Evolutionary conservation across 73 alveolate genomes (phyloP).

Genomic region (Effrenium voratum): DNA sequence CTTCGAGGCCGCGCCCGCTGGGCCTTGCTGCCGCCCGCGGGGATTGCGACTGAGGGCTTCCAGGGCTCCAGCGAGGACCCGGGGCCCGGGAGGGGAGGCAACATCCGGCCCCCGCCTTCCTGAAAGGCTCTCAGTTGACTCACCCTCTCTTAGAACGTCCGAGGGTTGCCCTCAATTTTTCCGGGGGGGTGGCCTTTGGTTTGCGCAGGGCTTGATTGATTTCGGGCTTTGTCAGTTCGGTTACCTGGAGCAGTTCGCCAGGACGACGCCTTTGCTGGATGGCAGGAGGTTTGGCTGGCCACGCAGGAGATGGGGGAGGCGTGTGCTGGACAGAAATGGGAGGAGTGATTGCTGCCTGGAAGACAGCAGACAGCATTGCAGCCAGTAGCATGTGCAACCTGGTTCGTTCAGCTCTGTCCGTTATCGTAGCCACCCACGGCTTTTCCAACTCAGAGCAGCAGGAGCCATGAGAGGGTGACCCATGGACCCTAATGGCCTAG

Average conservation of each 20-base stretch:
- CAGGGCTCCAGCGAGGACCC: neutral
- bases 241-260: too few species aligned
- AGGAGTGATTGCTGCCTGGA: too few species aligned
- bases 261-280: constrained; percentile 23
- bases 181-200: neutral
- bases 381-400: too few species aligned
- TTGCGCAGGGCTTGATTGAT: neutral
- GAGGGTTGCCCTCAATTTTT: neutral
- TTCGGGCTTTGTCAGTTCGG: too few species aligned
- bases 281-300: neutral
- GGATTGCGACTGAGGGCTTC: neutral
- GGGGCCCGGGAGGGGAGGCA: neutral
- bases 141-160: neutral
- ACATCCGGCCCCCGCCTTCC: neutral
- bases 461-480: too few species aligned
- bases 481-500: too few species aligned
- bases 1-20: constrained; percentile 65
- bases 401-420: too few species aligned
- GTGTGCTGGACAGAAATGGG: too few species aligned
- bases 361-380: too few species aligned
- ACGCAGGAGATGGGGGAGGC: constrained; percentile 89
- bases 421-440: too few species aligned
- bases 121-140: too few species aligned
- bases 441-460: too few species aligned
- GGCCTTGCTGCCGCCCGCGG: constrained; percentile 43